Conservation (phyloP, 225 moss, liverwort and hornwort genomes). For the Sphagnum tenellum region DNA sequence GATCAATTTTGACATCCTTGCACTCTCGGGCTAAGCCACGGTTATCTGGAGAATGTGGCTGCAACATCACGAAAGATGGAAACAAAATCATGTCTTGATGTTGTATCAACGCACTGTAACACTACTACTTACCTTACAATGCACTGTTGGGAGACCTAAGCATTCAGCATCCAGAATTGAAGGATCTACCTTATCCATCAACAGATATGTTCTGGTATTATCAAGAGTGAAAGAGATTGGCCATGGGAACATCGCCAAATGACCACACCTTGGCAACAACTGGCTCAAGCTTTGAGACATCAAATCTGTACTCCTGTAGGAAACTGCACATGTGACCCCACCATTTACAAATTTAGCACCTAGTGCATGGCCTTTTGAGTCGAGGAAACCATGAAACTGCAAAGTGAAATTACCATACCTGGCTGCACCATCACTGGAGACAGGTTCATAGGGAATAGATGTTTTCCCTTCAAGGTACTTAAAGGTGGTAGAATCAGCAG, state of each 20-base stretch:
- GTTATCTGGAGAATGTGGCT: conserved; percentile 99
- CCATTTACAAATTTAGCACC: not conserved
- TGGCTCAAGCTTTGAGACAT: conserved; percentile 92
- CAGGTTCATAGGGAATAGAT: conserved; percentile 52
- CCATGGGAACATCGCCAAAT: too few species aligned
- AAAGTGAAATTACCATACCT: conserved; percentile 23
- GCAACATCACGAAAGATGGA: conserved; percentile 12
- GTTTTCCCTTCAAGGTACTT: conserved; percentile 94
- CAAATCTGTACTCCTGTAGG: conserved; percentile 75
- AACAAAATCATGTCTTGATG: not conserved
- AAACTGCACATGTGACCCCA: conserved; percentile 39
- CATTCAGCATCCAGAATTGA: too few species aligned
- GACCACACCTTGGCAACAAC: conserved; percentile 79
- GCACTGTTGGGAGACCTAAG: too few species aligned
- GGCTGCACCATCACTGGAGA: conserved; percentile 70
- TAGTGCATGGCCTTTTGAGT: too few species aligned
- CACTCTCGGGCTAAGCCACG: conserved; percentile 76
- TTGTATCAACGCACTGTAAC: too few species aligned
- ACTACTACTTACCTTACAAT: too few species aligned
- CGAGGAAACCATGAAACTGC: too few species aligned
- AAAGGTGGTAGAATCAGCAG: conserved; percentile 86
- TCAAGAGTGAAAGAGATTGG: not conserved
- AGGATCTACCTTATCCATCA: too few species aligned
- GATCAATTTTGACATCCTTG: conserved; percentile 85
- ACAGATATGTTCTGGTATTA: too few species aligned